Base-by-base conservation (phyloP, 176 grass and related monocot species). In the Cocos nucifera region DNA sequence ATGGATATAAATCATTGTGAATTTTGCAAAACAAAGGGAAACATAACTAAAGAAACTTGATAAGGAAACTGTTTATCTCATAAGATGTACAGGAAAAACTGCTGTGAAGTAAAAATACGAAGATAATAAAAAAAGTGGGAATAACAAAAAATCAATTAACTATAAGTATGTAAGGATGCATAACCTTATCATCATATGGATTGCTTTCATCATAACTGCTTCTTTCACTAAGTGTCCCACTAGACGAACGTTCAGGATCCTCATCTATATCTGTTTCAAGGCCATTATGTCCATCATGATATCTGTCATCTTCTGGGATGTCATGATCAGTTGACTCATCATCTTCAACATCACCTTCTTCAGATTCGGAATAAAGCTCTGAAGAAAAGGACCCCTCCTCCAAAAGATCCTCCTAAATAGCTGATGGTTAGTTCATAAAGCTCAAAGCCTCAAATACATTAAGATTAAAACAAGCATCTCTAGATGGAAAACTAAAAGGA, bases 291-390 rank as follows among this genome's bases (percentile, higher is more conserved):
- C 73, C 88, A 73, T 90, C 79, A 54, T 89, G 81, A 77, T 66
- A 82, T 19, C 69, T 73, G 71, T 86, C 90, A 17, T 92, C 83
- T 54, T 88, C 93, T 65, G 69, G 71, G 30, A 77, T 69, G 49
- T 90, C 80, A 53, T 88, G 87, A 66, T 90, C 92, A 18, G 78
- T 85, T 14, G 87, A 96, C 84, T 88, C 72, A 73, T 88, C 75
- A 58, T 87, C 81, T 52, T 87, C 88, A 80, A 71, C 69, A 75
- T 89, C 86, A 69, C 69, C 74, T 19, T 68, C 82, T 16, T 87
- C 92, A 66, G 87, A 92, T 27, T 92, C 93, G 20, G 87, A 83
- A 75, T 91, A 98, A 80, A 78, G 80, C 2, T 92, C 87, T 3
- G 93, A 98, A 61, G 82, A 95, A 52, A 66, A 82, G 19, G 81